Evolutionary conservation across 2,329 filamentous ascomycete genomes (phyloP), one percentile per base, ranked within the genome.

Genomic region (Claviceps maximensis): DNA sequence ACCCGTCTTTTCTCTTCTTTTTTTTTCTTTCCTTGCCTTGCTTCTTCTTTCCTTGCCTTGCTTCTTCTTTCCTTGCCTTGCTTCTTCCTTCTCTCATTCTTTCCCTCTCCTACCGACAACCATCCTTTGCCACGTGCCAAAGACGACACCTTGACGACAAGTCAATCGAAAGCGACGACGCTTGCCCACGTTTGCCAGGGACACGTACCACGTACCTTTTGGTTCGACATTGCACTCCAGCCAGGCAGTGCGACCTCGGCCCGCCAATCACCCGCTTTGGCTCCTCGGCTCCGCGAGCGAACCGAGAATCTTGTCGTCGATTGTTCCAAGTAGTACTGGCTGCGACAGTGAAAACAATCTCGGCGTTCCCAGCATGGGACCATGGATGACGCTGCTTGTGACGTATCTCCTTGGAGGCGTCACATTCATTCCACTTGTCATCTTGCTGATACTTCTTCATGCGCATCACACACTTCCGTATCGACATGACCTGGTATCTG

Each of bases 321-420:
- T 29, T 21, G 29, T 40, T 1, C 17, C 15, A n/a, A n/a, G 17
- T 21, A n/a, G 29, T 33, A 31, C 47, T 25, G 49, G 44, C 45
- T 40, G 45, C 36, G 46, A 44, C 23, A 36, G 13, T 19, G 29
- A 46, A n/a, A n/a, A 9, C 2, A 12, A 8, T 4, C 47, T 23
- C 44, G 13, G 19, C 27, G 23, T 23, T 33, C 31, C 27, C 49
- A 56, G 64, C 59, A 80, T 81, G 77, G 71, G 70, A 56, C 64
- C 68, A 61, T 79, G 75, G 71, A 71, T 71, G 33, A 65, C 66
- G 60, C 82, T 91, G 63, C 73, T 94, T 58, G 68, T 86, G 63
- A 78, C 86, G 66, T 96, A 95, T 74, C 66, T 95, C 59, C 71
- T 95, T 55, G 90, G 90, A 69, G 91, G 90, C 62, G 67, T 96